Evolutionary conservation across 164 flowering plant species (phyloP).

Genomic region (Stephania yunnanensis): DNA sequence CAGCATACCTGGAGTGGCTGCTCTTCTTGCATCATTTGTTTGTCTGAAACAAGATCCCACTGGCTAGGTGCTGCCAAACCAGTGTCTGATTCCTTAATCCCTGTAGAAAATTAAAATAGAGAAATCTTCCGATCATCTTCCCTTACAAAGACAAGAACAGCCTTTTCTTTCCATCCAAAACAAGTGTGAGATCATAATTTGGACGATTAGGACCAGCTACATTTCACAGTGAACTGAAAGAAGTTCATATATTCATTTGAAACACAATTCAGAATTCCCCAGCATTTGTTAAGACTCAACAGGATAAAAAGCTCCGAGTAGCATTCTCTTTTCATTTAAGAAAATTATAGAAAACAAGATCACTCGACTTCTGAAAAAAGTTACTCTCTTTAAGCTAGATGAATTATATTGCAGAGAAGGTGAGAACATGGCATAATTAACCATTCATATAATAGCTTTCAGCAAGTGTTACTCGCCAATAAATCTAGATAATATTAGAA

Average conservation of each 20-base stretch:
- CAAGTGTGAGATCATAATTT: not conserved
- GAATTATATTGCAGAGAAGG: too few relatives aligned
- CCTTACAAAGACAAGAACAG: not conserved
- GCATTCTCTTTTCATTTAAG: too few relatives aligned
- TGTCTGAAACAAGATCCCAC: constrained; percentile 99
- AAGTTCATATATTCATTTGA: not conserved
- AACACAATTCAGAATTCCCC: not conserved
- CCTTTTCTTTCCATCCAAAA: not conserved
- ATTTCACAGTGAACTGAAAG: not conserved
- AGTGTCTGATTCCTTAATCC: constrained; percentile 98
- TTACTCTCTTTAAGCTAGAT: too few relatives aligned
- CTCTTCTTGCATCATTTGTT: constrained; percentile 99
- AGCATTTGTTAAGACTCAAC: not conserved
- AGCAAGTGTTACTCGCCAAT: too few relatives aligned
- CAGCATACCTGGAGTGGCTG: constrained; percentile 82
- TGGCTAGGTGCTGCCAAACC: constrained; percentile 98
- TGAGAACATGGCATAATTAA: too few relatives aligned
- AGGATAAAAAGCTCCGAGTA: not conserved
- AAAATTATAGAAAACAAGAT: too few relatives aligned
- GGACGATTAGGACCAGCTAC: not conserved
- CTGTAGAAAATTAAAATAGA: constrained; percentile 27
- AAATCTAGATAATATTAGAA: too few relatives aligned
- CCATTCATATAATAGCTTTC: too few relatives aligned
- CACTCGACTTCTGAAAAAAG: too few relatives aligned
- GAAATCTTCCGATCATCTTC: not conserved